These are phyloP conservation scores for Fragaria vesca DNA, from an alignment of 306 rosid genomes.

Conservation along the genomic window DNA sequence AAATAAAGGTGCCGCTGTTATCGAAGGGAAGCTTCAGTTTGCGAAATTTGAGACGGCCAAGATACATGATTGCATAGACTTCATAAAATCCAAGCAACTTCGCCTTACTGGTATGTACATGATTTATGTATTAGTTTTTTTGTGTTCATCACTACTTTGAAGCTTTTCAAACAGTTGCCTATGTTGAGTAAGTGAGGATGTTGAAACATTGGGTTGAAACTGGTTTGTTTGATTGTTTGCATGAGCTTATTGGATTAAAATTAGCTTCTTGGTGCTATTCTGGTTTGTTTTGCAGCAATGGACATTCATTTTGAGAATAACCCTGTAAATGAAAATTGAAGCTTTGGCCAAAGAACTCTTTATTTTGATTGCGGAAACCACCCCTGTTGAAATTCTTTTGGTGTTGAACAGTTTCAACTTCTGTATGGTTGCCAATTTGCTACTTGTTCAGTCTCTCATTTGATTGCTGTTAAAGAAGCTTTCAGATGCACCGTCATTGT, in stretches of 20 bases:
- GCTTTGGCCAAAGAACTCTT: background rate
- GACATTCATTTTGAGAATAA: background rate
- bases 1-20: slow-evolving; percentile 31
- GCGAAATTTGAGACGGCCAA: slow-evolving; percentile 80
- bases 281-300: background rate
- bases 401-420: background rate
- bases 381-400: background rate
- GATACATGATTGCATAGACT: slow-evolving; percentile 74
- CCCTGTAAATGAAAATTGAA: background rate
- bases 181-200: background rate
- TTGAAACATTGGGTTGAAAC: slow-evolving; percentile 7
- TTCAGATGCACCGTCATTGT: background rate
- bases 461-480: slow-evolving; percentile 10
- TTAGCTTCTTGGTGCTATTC: background rate
- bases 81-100: slow-evolving; percentile 66
- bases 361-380: background rate
- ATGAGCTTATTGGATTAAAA: slow-evolving; percentile 1
- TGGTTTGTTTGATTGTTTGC: background rate
- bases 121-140: background rate
- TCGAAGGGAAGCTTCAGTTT: slow-evolving; percentile 80
- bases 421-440: background rate
- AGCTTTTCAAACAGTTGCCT: background rate
- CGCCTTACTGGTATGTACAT: slow-evolving; percentile 48
- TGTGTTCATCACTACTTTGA: background rate
- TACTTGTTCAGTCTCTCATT: background rate